Base-by-base conservation (phyloP, 352 stramenopile genomes). In the Globisporangium echinulatum region DNA sequence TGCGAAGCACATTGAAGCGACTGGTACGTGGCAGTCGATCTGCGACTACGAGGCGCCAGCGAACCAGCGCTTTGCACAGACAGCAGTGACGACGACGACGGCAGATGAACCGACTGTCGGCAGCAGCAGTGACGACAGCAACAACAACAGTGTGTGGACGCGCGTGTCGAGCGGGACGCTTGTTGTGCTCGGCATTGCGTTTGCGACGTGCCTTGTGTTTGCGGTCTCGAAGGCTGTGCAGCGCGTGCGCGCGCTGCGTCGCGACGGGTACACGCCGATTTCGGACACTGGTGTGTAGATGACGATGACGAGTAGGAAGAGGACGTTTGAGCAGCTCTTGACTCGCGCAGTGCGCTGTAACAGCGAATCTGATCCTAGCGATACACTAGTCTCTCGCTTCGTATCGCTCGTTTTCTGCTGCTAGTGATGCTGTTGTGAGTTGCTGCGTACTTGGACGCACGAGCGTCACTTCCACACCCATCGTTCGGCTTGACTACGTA, bases 1-100 rank as follows among this genome's bases (percentile, higher is more conserved):
- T 51, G 69, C 57, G 43, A 74, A 53, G 49, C 85, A 94, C 70
- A 74, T 90, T 37, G 65, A 69, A 25, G 64, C 55, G 51, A 94
- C 85, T 1, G 85, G 82, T 38, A 90, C 80, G 42, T 94, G 85
- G 85, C 67, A 94, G 58, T 64, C 82, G 48, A 94, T 94, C 61
- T 94, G 85, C 62, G 74, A 85, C 57, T 94, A 91, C 66, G 56
- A 80, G 49, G 49, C 64, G 25, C 66, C 68, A 3, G 40, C 60
- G 13, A 36, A 63, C 5, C 65, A 68, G 49, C 55, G 70, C 7
- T 50, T 67, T 49, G 62, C 63, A 19, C 54, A 64, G 42, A 56
- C 52, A 8, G 53, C 50, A 37, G 59, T 66, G 48, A 48, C 48
- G 25, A 68, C 40, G 65, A 54, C 44, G 40, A 44, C 7, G 48